phyloP scores from a whole-genome alignment of 257 asterid genomes.

The Plantago elongata region DNA sequence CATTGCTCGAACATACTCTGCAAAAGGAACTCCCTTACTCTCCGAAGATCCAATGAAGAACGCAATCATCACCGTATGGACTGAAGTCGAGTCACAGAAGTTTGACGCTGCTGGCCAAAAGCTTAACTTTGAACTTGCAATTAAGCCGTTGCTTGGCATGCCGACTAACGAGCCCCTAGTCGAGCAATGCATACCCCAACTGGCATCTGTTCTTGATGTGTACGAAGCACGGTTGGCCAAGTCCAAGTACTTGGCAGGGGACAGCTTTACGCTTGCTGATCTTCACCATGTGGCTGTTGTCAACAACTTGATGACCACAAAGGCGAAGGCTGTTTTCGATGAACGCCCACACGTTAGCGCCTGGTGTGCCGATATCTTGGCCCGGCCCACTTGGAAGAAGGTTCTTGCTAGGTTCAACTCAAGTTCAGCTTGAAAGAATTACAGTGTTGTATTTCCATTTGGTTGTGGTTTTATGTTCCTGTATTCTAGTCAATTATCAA shows the following conservation, averaged over 20 bases:
- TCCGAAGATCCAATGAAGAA: conserved; percentile 22
- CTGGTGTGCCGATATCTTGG: conserved; percentile 38
- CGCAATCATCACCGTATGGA: conserved; percentile 28
- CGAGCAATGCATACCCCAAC: conserved; percentile 12
- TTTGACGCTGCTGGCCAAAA: conserved; percentile 27
- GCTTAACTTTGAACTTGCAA: conserved; percentile 16
- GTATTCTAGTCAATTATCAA: too few species aligned
- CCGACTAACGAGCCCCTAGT: conserved; percentile 22
- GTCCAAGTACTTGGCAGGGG: conserved; percentile 46
- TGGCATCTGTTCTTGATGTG: conserved; percentile 39
- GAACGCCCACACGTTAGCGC: conserved; percentile 35
- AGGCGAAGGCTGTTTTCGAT: conserved; percentile 36
- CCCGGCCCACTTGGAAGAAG: conserved; percentile 49
- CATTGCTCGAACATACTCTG: conserved; percentile 30
- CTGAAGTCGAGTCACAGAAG: conserved; percentile 28
- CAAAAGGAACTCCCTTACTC: conserved; percentile 30
- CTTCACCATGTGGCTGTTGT: conserved; percentile 42
- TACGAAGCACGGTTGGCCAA: conserved; percentile 39
- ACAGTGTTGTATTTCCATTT: too few species aligned
- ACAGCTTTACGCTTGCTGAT: conserved; percentile 34
- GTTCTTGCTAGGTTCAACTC: conserved; percentile 17
- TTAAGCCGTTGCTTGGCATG: conserved; percentile 4
- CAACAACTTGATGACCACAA: conserved; percentile 28
- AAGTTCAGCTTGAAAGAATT: background rate
- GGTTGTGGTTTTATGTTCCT: too few species aligned